Evolutionary conservation across 2,329 filamentous ascomycete genomes (phyloP).

Genomic region (Pezicula neosporulosa): DNA sequence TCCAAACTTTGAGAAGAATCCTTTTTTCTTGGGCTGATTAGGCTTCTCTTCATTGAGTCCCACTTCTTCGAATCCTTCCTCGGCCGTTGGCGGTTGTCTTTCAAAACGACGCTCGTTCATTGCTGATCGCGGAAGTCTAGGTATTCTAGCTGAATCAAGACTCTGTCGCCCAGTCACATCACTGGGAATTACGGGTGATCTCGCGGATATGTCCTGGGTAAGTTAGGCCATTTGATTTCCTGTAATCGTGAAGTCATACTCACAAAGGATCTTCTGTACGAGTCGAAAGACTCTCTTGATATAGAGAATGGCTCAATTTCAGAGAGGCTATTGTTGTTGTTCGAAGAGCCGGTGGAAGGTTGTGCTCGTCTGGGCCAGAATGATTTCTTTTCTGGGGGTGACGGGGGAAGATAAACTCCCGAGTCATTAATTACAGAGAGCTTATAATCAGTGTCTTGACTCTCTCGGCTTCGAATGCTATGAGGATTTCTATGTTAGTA

Average conservation of each 20-base stretch:
- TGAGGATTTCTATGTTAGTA: background rate
- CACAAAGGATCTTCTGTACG: slow-evolving; percentile 93
- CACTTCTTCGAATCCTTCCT: slow-evolving; percentile 87
- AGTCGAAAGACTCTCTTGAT: slow-evolving; percentile 94
- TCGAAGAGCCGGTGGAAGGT: slow-evolving; percentile 49
- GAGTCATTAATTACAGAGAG: too few species aligned
- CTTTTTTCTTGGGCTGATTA: slow-evolving; percentile 58
- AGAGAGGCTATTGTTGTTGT: slow-evolving; percentile 59
- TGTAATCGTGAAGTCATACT: slow-evolving; percentile 31
- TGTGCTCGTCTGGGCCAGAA: slow-evolving; percentile 64
- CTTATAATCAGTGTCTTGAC: too few species aligned
- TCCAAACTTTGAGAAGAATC: slow-evolving; percentile 79
- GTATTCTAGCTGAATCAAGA: slow-evolving; percentile 70
- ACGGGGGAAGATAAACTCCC: slow-evolving; percentile 49
- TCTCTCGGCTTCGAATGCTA: background rate
- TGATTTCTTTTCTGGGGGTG: slow-evolving; percentile 77
- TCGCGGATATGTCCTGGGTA: slow-evolving; percentile 82
- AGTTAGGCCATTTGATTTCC: slow-evolving; percentile 5
- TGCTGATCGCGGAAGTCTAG: slow-evolving; percentile 59
- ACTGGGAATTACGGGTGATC: slow-evolving; percentile 69
- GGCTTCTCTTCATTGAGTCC: slow-evolving; percentile 72
- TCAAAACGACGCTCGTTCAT: slow-evolving; percentile 55
- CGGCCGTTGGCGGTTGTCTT: slow-evolving; percentile 60
- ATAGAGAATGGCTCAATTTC: slow-evolving; percentile 95
- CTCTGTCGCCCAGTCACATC: slow-evolving; percentile 65